Percentiles rank a stretch among this genome's conserved stretches.
Conservation (phyloP, 768 basidiomycete species). For the Pisolithus sp. region DNA sequence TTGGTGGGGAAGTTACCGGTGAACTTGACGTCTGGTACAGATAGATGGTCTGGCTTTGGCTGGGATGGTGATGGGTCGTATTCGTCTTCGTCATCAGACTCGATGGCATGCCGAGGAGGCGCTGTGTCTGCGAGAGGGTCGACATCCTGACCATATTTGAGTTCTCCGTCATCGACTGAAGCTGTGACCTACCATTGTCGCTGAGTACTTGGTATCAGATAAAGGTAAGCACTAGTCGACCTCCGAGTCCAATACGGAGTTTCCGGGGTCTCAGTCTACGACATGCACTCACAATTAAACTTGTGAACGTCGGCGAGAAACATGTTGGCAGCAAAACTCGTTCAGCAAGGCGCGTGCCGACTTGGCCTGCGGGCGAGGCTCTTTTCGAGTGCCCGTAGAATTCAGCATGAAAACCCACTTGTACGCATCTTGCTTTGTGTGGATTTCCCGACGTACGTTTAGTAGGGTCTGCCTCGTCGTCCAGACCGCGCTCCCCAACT, state of each 20-base stretch:
- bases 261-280: no score
- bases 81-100: constrained; percentile 68
- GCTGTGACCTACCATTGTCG: constrained; percentile 2
- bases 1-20: constrained; percentile 27
- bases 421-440: constrained; percentile 27
- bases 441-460: constrained; percentile 7
- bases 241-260: no score
- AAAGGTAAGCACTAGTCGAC: no score
- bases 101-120: constrained; percentile 56
- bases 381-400: constrained; percentile 11
- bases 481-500: constrained; percentile 47
- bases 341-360: not conserved
- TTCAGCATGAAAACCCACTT: constrained; percentile 50
- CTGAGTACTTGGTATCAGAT: not conserved
- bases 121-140: constrained; percentile 51
- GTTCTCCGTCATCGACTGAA: not conserved
- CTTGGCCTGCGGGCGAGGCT: constrained; percentile 3
- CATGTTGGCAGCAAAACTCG: not conserved
- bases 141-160: constrained; percentile 34
- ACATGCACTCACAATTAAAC: no score
- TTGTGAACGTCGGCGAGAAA: not conserved
- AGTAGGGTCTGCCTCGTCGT: constrained; percentile 29
- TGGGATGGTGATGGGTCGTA: constrained; percentile 33
- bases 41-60: constrained; percentile 7
- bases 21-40: constrained; percentile 31